These are phyloP conservation scores for Paspalum notatum DNA, from an alignment of 176 grass and related monocot genomes.

Conservation along the genomic window DNA sequence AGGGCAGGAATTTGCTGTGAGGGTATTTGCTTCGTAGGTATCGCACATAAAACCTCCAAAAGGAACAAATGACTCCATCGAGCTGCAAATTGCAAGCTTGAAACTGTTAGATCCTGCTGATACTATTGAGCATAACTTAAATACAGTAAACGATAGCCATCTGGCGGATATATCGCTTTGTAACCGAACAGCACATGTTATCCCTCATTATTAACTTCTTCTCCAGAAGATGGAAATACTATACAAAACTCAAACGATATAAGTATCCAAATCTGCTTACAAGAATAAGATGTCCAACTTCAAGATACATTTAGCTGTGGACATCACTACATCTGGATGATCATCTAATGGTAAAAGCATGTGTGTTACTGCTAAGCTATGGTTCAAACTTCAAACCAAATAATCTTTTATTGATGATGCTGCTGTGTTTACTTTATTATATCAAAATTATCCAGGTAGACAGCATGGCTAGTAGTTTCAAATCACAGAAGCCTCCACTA, in stretches of 20 bases:
- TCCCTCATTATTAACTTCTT: background rate
- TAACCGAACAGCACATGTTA: background rate
- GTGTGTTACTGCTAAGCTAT: background rate
- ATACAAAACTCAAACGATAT: background rate
- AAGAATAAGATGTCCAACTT: background rate
- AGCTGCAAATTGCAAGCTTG: slow-evolving; percentile 47
- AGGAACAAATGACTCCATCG: slow-evolving; percentile 66
- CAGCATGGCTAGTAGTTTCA: background rate
- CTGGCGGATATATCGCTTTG: background rate
- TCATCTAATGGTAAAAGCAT: background rate
- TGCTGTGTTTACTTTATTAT: background rate
- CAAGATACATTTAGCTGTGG: background rate
- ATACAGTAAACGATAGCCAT: background rate
- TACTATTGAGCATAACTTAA: background rate
- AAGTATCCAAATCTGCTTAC: background rate
- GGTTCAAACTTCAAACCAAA: background rate
- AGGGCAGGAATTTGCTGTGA: slow-evolving; percentile 42
- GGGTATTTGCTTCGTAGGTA: slow-evolving; percentile 42
- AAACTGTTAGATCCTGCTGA: slow-evolving; percentile 23
- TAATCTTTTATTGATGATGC: background rate
- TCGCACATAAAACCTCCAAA: slow-evolving; percentile 60
- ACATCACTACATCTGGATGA: background rate
- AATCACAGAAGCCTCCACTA: background rate
- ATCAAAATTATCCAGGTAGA: background rate
- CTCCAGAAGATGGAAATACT: background rate